A percentile compares a stretch with the other conserved stretches of the same genome.
Evolutionary conservation across 805 yeast genomes (phyloP).

Genomic region (Lipomyces spencermartinsiae): DNA sequence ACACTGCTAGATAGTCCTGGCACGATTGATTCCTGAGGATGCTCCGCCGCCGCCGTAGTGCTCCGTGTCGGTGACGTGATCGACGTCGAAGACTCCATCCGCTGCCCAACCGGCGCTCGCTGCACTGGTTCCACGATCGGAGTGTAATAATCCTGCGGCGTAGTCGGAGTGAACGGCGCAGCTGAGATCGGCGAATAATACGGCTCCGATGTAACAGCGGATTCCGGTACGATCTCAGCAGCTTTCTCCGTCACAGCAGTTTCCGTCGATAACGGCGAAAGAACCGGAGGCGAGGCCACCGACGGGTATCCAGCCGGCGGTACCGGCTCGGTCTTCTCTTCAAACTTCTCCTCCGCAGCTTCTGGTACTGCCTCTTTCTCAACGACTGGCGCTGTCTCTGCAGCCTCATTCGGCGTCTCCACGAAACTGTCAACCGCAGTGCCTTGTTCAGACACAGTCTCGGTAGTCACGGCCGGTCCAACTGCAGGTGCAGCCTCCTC

Average conservation of each 20-base stretch:
- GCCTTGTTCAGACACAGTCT: background rate
- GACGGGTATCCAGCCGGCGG: background rate
- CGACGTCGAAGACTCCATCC: slow-evolving; percentile 4
- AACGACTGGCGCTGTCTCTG: slow-evolving; percentile 2
- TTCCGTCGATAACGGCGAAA: background rate
- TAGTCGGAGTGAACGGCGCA: background rate
- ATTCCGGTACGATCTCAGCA: background rate
- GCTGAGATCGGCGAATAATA: background rate
- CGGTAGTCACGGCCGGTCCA: background rate
- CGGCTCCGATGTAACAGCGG: background rate
- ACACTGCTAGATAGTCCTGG: slow-evolving; percentile 82
- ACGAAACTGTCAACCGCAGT: background rate
- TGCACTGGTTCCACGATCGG: background rate
- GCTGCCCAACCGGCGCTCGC: background rate
- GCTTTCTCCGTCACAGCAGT: background rate
- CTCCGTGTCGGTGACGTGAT: slow-evolving; percentile 2
- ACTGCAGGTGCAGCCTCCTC: slow-evolving; percentile 6
- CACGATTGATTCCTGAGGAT: slow-evolving; percentile 54
- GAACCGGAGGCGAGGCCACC: background rate
- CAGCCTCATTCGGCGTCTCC: background rate
- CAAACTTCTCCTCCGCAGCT: background rate
- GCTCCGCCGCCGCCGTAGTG: slow-evolving; percentile 52
- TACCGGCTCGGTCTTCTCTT: background rate
- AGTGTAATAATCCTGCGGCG: background rate
- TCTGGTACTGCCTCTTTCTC: background rate